These are phyloP conservation scores for Passiflora organensis DNA, from an alignment of 345 rosid genomes.

Conservation along the genomic window DNA sequence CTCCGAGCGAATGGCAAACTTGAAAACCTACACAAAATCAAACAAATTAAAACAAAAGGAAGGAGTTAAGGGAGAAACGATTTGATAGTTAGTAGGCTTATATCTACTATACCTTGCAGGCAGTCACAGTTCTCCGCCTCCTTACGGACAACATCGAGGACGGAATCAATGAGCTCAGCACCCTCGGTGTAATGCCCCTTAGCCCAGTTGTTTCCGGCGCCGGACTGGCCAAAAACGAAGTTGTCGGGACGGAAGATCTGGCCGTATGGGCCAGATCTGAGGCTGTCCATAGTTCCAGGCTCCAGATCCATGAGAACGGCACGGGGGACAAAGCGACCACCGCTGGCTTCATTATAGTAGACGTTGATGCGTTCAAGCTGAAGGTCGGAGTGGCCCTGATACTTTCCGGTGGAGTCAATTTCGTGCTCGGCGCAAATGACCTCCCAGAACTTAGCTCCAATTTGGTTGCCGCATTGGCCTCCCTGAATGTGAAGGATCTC, in stretches of 20 bases:
- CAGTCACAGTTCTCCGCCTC: slow-evolving; percentile 30
- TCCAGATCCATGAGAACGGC: slow-evolving; percentile 32
- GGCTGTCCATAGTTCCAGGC: too few species aligned
- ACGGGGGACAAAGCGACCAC: slow-evolving; percentile 27
- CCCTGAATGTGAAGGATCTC: slow-evolving; percentile 30
- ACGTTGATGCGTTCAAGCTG: slow-evolving; percentile 27
- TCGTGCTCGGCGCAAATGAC: slow-evolving; percentile 27
- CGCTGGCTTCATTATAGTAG: slow-evolving; percentile 24
- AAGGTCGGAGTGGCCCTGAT: slow-evolving; percentile 18
- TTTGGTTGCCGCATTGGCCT: slow-evolving; percentile 29
- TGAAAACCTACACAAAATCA: slow-evolving; percentile 20
- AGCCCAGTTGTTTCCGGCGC: too few species aligned
- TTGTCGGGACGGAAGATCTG: too few species aligned
- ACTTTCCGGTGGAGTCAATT: slow-evolving; percentile 22
- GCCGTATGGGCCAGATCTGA: too few species aligned
- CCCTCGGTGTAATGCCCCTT: slow-evolving; percentile 32
- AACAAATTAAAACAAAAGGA: neutral
- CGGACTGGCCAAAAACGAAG: too few species aligned
- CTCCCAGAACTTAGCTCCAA: too few species aligned
- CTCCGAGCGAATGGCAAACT: slow-evolving; percentile 28
- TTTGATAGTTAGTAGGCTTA: neutral
- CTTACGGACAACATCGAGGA: slow-evolving; percentile 27
- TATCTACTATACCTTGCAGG: slow-evolving; percentile 13
- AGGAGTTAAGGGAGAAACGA: neutral
- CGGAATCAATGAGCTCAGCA: slow-evolving; percentile 26